Conservation (phyloP, 495 filamentous ascomycete species). For the Astrocystis sublimbata region DNA sequence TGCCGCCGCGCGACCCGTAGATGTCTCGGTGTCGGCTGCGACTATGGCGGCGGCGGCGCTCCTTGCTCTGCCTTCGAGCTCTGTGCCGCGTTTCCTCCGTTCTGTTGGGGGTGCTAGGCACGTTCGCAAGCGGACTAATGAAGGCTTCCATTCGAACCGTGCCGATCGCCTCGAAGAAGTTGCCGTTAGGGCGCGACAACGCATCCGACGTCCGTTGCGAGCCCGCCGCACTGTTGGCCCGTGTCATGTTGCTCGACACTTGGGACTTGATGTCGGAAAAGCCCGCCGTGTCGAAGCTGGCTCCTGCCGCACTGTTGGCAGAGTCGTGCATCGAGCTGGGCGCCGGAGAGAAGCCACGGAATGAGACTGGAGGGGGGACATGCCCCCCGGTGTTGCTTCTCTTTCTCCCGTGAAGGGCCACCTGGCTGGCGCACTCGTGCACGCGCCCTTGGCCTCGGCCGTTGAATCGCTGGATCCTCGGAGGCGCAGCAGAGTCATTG, state of each 20-base stretch:
- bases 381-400: constrained; percentile 80
- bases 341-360: constrained; percentile 73
- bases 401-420: constrained; percentile 67
- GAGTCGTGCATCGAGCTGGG: constrained; percentile 49
- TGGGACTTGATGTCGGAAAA: constrained; percentile 59
- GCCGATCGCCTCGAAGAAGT: constrained; percentile 77
- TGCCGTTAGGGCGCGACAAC: constrained; percentile 56
- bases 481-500: constrained; percentile 67
- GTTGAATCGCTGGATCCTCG: constrained; percentile 75
- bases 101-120: constrained; percentile 49
- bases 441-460: constrained; percentile 41
- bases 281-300: constrained; percentile 53
- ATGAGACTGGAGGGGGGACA: constrained; percentile 62
- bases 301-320: constrained; percentile 53
- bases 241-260: constrained; percentile 42
- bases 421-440: constrained; percentile 49
- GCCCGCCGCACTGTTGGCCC: constrained; percentile 39
- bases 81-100: constrained; percentile 46
- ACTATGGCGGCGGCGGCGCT: constrained; percentile 49
- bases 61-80: constrained; percentile 50
- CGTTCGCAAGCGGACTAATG: constrained; percentile 58
- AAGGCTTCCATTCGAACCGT: constrained; percentile 98
- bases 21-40: constrained; percentile 53
- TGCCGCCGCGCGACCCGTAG: constrained; percentile 47
- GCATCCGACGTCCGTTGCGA: constrained; percentile 60